These are phyloP conservation scores for Gypsophila paniculata DNA, from an alignment of 179 eudicot species.

Conservation along the genomic window DNA sequence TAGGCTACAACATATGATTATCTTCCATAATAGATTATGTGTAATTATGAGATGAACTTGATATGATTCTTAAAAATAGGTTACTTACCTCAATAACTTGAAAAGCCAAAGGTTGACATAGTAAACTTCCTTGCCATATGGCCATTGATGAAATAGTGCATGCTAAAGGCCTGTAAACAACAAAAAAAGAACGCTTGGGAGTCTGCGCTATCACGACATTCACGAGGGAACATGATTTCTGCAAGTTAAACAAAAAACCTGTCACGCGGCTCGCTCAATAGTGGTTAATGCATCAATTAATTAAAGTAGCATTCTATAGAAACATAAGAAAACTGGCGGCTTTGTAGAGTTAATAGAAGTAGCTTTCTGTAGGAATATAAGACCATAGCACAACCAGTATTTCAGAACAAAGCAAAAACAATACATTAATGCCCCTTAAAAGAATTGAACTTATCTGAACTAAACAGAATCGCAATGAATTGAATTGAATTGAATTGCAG, in stretches of 20 bases:
- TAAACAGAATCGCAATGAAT: too few species aligned
- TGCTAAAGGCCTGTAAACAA: not conserved
- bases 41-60: not conserved
- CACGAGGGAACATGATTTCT: not conserved
- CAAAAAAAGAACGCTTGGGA: not conserved
- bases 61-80: not conserved
- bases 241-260: not conserved
- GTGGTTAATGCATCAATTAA: constrained; percentile 2
- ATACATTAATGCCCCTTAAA: not conserved
- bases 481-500: too few species aligned
- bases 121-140: not conserved
- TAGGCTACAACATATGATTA: not conserved
- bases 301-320: not conserved
- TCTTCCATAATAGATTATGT: constrained; percentile 1
- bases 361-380: not conserved
- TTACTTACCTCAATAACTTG: not conserved
- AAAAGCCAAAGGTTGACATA: not conserved
- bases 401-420: not conserved
- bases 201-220: not conserved
- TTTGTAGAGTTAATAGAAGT: not conserved
- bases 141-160: not conserved
- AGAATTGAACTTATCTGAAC: too few species aligned
- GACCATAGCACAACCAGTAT: not conserved
- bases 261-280: not conserved
- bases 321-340: not conserved